Conservation (phyloP, 1,284 basidiomycete genomes). For the Cryptococcus sp. region DNA sequence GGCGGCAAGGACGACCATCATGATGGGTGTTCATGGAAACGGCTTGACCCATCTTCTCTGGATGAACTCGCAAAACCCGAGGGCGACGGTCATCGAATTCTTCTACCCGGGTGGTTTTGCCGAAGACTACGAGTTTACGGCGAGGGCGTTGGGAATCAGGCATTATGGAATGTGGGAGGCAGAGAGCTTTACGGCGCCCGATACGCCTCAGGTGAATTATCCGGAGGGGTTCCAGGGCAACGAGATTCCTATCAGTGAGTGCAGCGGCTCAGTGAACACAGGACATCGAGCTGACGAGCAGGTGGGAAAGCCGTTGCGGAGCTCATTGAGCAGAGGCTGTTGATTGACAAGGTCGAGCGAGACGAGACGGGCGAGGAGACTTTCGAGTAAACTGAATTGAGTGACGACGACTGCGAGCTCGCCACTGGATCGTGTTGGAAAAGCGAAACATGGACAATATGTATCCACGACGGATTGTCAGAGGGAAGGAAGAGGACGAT, state of each 20-base stretch:
- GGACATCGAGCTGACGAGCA: conserved; percentile 7
- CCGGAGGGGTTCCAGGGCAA: conserved; percentile 49
- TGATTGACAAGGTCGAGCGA: conserved; percentile 23
- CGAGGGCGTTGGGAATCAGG: conserved; percentile 63
- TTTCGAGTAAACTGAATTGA: neutral
- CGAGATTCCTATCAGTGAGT: conserved; percentile 52
- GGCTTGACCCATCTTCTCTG: conserved; percentile 70
- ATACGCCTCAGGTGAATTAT: conserved; percentile 49
- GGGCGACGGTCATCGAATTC: conserved; percentile 60
- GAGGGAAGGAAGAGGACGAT: too few species aligned
- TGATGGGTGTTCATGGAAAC: conserved; percentile 71
- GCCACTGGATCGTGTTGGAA: too few species aligned
- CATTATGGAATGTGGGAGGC: conserved; percentile 74
- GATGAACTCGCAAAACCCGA: conserved; percentile 55
- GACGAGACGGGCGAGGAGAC: neutral
- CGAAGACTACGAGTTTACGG: conserved; percentile 63
- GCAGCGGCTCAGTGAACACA: neutral
- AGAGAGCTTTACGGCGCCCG: conserved; percentile 56
- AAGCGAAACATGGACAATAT: too few species aligned
- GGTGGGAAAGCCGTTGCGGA: conserved; percentile 48
- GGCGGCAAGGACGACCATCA: conserved; percentile 70
- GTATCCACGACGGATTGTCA: too few species aligned
- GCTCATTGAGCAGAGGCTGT: conserved; percentile 40
- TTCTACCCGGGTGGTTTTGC: conserved; percentile 70
- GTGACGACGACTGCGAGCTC: too few species aligned